Base-by-base conservation (phyloP, 257 asterid species). In the Solanum chilense region DNA sequence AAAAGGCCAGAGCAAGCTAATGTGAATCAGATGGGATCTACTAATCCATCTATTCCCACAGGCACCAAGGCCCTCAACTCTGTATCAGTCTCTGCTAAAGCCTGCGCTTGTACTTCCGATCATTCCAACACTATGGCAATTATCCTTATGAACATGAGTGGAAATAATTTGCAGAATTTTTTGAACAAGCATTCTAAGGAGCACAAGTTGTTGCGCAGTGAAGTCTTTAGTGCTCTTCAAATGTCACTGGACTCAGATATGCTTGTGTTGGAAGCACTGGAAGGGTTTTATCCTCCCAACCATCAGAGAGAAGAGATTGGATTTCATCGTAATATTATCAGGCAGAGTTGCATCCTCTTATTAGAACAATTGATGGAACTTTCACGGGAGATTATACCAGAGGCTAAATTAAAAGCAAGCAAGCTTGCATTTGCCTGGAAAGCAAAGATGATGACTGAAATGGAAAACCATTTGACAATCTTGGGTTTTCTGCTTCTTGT, bases 401-500 rank as follows among this genome's bases (percentile, higher is more conserved):
- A 78, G 81, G 88, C 89, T 71, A 90, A 62, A 60, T 90, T 85
- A 84, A 89, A 86, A 86, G 95, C 96, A 52, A 45, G 84, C 39
- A 86, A 86, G 84, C 89, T 94, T 84, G 93, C 94, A 25, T 12
- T 7, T 71, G 90, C 85, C 20, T 92, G 95, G 95, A 92, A 91
- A 88, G 91, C 86, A 12, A 80, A 80, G 44, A 80, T 80, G 85
- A 60, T 47, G 52, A 23, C 82, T 82, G 85, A 47, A 47, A 80
- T 47, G 68, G 88, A 87, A 83, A 87, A 91, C 86, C 66, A 88
- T 21, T 49, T 88, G 90, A 90, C 86, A 87, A 88, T 90, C 25
- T 39, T 91, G 82, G 91, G 87, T 44, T 92, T 94, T 90, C 88
- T 94, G 92, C 91, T 88, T 73, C 89, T 94, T 31, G 9, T 92